Evolutionary conservation across 805 yeast genomes (phyloP).

Genomic region (Metschnikowia chrysomelidarum): DNA sequence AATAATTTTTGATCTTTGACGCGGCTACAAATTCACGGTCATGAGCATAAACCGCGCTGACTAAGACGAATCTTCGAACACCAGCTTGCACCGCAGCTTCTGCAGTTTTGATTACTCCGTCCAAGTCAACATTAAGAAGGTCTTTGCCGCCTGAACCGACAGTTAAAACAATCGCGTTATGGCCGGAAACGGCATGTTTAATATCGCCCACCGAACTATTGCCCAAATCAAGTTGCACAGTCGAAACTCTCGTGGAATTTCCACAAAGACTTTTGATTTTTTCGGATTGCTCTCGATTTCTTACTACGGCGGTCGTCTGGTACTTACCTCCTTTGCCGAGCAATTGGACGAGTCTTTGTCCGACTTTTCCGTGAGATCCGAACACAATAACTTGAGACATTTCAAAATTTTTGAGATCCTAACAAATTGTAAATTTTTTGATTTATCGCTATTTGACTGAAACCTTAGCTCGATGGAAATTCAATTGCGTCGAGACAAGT

Average conservation of each 20-base stretch:
- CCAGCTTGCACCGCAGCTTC: slow-evolving; percentile 50
- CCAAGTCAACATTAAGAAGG: slow-evolving; percentile 54
- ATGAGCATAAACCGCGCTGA: slow-evolving; percentile 57
- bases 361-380: slow-evolving; percentile 67
- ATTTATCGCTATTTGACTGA: no score
- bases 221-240: slow-evolving; percentile 40
- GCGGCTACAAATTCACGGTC: slow-evolving; percentile 40
- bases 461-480: no score
- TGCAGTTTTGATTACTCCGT: slow-evolving; percentile 55
- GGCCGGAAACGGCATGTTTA: slow-evolving; percentile 40
- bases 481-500: no score
- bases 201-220: slow-evolving; percentile 34
- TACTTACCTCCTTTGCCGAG: slow-evolving; percentile 21
- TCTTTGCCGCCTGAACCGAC: slow-evolving; percentile 66
- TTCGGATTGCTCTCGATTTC: slow-evolving; percentile 45
- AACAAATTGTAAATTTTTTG: background rate
- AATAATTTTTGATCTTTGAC: slow-evolving; percentile 43
- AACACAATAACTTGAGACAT: slow-evolving; percentile 30
- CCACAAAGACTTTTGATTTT: slow-evolving; percentile 39
- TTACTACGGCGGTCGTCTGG: slow-evolving; percentile 41
- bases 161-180: slow-evolving; percentile 55
- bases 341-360: slow-evolving; percentile 42
- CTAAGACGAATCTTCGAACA: slow-evolving; percentile 47
- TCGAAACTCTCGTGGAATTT: slow-evolving; percentile 23
- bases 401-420: background rate